Conservation (phyloP, 305 asterid genomes). For the Fraxinus xanthoxyloides region DNA sequence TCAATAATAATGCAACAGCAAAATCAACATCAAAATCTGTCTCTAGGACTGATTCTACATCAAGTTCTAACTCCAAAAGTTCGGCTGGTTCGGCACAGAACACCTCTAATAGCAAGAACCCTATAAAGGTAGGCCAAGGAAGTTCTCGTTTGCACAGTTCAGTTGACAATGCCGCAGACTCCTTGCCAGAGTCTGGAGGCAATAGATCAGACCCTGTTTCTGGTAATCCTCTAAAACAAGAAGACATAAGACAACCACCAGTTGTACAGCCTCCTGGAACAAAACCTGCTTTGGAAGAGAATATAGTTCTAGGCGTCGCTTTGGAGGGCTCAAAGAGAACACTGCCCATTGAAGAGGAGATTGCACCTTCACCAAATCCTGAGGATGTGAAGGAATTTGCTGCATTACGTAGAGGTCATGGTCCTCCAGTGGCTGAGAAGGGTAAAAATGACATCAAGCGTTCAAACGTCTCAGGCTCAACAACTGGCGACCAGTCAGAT, state of each 20-base stretch:
- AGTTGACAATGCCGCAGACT: conserved; percentile 25
- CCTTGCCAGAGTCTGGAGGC: conserved; percentile 26
- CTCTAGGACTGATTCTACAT: conserved; percentile 33
- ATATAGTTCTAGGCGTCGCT: conserved; percentile 95
- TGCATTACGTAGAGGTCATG: conserved; percentile 42
- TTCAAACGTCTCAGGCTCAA: conserved; percentile 31
- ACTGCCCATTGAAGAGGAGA: conserved; percentile 83
- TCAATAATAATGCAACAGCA: conserved; percentile 29
- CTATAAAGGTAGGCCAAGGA: conserved; percentile 43
- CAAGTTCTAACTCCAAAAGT: conserved; percentile 26
- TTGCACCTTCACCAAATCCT: conserved; percentile 27
- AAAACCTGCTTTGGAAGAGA: conserved; percentile 78
- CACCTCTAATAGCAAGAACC: conserved; percentile 28
- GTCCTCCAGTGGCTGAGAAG: conserved; percentile 42
- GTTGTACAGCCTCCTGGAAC: conserved; percentile 36
- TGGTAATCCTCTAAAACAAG: conserved; percentile 42
- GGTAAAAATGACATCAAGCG: conserved; percentile 46
- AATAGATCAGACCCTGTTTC: conserved; percentile 34
- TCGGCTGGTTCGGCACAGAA: conserved; percentile 24
- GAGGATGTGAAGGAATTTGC: conserved; percentile 64
- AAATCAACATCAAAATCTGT: conserved; percentile 34
- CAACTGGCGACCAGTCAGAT: conserved; percentile 41
- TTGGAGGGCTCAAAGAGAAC: conserved; percentile 96
- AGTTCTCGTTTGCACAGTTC: not conserved
- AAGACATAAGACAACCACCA: conserved; percentile 41